phyloP scores from a whole-genome alignment of 306 rosid genomes.

The Cucumis sativus region Cucumber_9930_V3 NC_026660.2:20753501-20754000 shows the following conservation, averaged over 20 bases:
- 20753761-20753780: conserved; percentile 31
- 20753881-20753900: neutral
- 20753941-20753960: neutral
- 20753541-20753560: no score
- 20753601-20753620: no score
- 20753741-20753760: conserved; percentile 16
- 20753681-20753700: neutral
- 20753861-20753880: neutral
- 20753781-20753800: conserved; percentile 26
- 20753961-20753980: neutral
- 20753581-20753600: no score
- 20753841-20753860: conserved; percentile 61
- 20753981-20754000: neutral
- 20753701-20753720: neutral
- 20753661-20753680: neutral
- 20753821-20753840: conserved; percentile 33
- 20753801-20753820: conserved; percentile 24
- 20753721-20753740: neutral
- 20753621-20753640: no score
- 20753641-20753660: no score
- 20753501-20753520: no score
- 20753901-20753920: neutral
- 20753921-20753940: neutral
- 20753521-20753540: no score
- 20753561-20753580: no score